Conservation (phyloP, 176 grass and related monocot genomes). For the Raddia distichophylla region DNA sequence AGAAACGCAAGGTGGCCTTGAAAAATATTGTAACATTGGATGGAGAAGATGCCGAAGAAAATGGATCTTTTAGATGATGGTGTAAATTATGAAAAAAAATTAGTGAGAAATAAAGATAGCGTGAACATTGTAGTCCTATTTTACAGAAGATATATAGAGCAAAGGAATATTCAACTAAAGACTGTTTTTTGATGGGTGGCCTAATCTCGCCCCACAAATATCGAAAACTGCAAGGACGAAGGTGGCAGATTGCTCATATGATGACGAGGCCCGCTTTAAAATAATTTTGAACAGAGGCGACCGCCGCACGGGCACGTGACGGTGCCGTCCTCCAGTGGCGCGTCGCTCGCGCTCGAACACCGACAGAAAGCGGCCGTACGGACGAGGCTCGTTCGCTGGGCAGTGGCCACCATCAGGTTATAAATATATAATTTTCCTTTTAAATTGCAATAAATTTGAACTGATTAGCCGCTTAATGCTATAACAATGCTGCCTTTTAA, state of each 20-base stretch:
- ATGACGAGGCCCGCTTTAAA: neutral
- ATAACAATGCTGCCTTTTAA: too few relatives aligned
- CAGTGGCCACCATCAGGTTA: neutral
- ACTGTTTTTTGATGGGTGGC: neutral
- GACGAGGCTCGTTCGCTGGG: neutral
- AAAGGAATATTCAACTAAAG: neutral
- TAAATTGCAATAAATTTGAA: neutral
- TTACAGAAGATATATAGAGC: too few relatives aligned
- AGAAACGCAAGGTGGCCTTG: too few relatives aligned
- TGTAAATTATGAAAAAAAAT: too few relatives aligned
- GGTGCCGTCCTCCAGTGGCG: neutral
- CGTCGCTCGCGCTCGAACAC: neutral
- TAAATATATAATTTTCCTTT: too few relatives aligned
- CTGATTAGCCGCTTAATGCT: neutral
- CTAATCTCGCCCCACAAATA: too few relatives aligned
- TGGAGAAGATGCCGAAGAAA: too few relatives aligned
- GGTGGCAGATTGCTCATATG: neutral
- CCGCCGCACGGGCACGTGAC: neutral
- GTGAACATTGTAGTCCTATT: too few relatives aligned
- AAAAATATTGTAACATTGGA: too few relatives aligned
- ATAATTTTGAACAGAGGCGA: neutral
- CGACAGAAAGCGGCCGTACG: neutral
- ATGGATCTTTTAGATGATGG: too few relatives aligned
- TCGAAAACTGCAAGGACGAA: neutral
- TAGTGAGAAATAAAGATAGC: too few relatives aligned